Evolutionary conservation across 225 moss, liverwort and hornwort genomes (phyloP).

Genomic region (Physcomitrellopsis africana): DNA sequence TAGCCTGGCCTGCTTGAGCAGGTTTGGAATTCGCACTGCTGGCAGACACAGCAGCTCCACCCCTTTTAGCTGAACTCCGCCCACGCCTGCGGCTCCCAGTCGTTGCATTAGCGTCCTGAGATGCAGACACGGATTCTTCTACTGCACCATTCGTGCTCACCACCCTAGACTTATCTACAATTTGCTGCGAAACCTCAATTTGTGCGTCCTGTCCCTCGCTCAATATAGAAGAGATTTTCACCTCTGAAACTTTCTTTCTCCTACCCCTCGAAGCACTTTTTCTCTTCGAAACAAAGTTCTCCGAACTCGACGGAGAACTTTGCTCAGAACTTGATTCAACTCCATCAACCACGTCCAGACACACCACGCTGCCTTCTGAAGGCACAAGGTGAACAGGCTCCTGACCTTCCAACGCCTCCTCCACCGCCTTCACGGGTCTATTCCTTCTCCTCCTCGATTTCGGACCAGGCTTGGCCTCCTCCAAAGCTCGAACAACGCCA

Average conservation of each 20-base stretch:
- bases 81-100: constrained; percentile 26
- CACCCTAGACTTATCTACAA: constrained; percentile 2
- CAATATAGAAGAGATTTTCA: constrained; percentile 13
- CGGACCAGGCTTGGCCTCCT: constrained; percentile 28
- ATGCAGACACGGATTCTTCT: constrained; percentile 21
- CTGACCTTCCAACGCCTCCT: constrained; percentile 11
- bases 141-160: constrained; percentile 18
- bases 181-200: constrained; percentile 14
- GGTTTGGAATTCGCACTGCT: constrained; percentile 2
- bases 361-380: neutral
- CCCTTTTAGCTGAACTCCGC: constrained; percentile 25
- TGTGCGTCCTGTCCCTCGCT: constrained; percentile 14
- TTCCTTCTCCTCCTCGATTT: constrained; percentile 41
- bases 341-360: constrained; percentile 13
- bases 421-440: constrained; percentile 38
- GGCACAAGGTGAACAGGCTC: neutral
- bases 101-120: constrained; percentile 9
- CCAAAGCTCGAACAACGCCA: constrained; percentile 31
- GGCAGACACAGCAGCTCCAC: constrained; percentile 17
- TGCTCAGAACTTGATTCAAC: constrained; percentile 27
- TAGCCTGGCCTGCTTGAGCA: constrained; percentile 9
- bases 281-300: constrained; percentile 23
- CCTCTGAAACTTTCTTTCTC: constrained; percentile 28
- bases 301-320: neutral
- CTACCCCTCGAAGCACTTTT: constrained; percentile 18